These are phyloP conservation scores for Cladosporium sp. DNA, from an alignment of 2,329 filamentous ascomycete genomes.

Conservation along the genomic window DNA sequence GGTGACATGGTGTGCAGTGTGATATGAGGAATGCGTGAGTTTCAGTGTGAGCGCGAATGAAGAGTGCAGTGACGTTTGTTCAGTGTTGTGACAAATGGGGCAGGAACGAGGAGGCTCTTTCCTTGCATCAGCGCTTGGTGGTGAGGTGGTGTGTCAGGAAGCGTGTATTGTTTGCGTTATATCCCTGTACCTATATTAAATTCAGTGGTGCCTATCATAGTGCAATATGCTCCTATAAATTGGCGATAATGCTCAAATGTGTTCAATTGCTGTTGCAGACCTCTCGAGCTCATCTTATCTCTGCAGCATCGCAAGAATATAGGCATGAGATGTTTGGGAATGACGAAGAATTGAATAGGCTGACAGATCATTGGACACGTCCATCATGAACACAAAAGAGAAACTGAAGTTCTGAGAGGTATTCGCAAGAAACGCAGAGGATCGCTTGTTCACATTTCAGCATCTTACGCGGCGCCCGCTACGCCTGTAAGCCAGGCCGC, in stretches of 20 bases:
- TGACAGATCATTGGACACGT: not conserved
- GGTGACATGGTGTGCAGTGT: not conserved
- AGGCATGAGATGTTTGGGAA: not conserved
- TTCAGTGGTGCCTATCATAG: not conserved
- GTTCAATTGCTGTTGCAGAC: not conserved
- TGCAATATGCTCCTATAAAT: not conserved
- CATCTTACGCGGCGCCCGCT: slow-evolving; percentile 16
- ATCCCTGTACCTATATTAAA: not conserved
- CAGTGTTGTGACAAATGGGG: not conserved
- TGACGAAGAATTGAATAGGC: not conserved
- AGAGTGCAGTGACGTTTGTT: not conserved
- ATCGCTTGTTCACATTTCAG: slow-evolving; percentile 21
- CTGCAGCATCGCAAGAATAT: not conserved
- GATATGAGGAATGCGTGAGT: not conserved
- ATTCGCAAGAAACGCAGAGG: slow-evolving; percentile 18
- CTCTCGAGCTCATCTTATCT: not conserved
- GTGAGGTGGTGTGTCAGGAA: not conserved
- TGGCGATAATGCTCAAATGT: not conserved
- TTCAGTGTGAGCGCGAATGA: not conserved
- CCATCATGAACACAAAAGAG: slow-evolving; percentile 6
- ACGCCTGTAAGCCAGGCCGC: slow-evolving; percentile 14
- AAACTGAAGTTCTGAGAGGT: slow-evolving; percentile 14
- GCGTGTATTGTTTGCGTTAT: not conserved
- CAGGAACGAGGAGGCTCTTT: not conserved
- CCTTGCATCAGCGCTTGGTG: not conserved